These are phyloP conservation scores for Cydonia oblonga DNA, from an alignment of 331 rosid species.

Conservation along the genomic window DNA sequence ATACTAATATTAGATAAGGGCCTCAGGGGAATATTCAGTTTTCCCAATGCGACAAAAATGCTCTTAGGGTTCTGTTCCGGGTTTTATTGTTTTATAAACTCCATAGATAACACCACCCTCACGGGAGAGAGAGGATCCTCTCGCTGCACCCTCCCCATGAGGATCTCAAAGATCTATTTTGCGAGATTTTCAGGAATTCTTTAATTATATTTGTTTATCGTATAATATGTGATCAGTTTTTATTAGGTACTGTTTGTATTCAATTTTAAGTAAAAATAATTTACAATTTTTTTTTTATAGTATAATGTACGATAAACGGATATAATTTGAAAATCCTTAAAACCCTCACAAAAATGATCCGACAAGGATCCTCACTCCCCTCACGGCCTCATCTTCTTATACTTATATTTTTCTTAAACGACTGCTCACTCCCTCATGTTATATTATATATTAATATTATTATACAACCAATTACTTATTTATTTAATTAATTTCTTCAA, in stretches of 20 bases:
- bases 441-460: background rate
- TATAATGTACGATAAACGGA: too few relatives aligned
- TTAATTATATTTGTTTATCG: too few relatives aligned
- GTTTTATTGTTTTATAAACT: conserved; percentile 16
- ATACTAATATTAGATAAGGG: background rate
- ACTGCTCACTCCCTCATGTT: background rate
- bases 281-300: too few relatives aligned
- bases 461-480: background rate
- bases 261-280: too few relatives aligned
- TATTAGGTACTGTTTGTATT: fast-evolving
- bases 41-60: conserved; percentile 92
- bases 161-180: too few relatives aligned
- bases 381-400: conserved; percentile 15
- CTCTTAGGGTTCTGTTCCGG: conserved; percentile 36
- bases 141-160: too few relatives aligned
- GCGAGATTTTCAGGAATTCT: too few relatives aligned
- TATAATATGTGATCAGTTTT: fast-evolving
- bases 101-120: background rate
- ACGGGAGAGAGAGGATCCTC: too few relatives aligned
- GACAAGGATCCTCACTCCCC: background rate
- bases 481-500: background rate
- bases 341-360: too few relatives aligned
- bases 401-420: background rate
- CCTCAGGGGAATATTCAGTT: conserved; percentile 50
- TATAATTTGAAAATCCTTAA: too few relatives aligned